Evolutionary conservation across 2,329 filamentous ascomycete species (phyloP).

Genomic region (Penicillium frequentans): DNA sequence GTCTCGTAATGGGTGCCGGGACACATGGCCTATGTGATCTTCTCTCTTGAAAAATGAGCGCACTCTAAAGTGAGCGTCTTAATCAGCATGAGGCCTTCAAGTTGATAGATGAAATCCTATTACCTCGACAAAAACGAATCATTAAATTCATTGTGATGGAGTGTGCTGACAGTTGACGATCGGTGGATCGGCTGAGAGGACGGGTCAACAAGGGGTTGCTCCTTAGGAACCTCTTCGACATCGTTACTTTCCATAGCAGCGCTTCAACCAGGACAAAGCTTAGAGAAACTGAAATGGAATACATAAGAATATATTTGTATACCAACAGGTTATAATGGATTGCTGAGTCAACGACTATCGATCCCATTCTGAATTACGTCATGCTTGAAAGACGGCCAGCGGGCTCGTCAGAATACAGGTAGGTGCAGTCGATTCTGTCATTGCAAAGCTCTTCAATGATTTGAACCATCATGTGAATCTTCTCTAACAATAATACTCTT

Average conservation of each 20-base stretch:
- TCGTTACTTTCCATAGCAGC: neutral
- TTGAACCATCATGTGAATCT: too few relatives aligned
- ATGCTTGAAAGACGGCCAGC: neutral
- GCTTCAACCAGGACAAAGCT: neutral
- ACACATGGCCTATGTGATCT: constrained; percentile 25
- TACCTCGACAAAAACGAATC: constrained; percentile 26
- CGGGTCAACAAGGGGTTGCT: neutral
- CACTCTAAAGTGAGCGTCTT: constrained; percentile 10
- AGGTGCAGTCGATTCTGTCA: too few relatives aligned
- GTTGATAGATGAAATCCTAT: neutral
- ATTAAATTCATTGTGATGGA: constrained; percentile 26
- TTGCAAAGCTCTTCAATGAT: too few relatives aligned
- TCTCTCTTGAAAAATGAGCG: constrained; percentile 26
- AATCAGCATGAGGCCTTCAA: neutral
- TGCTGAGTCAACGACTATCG: constrained; percentile 13
- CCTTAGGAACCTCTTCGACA: neutral
- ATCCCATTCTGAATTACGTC: neutral
- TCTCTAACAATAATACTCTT: too few relatives aligned
- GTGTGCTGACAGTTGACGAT: constrained; percentile 20
- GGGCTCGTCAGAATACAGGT: too few relatives aligned
- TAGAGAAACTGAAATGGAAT: neutral
- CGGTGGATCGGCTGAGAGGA: constrained; percentile 3
- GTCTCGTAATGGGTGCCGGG: constrained; percentile 19
- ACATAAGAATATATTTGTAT: neutral
- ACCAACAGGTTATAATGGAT: neutral